Evolutionary conservation across 2,329 filamentous ascomycete species (phyloP).

Genomic region (Clonostachys solani): DNA sequence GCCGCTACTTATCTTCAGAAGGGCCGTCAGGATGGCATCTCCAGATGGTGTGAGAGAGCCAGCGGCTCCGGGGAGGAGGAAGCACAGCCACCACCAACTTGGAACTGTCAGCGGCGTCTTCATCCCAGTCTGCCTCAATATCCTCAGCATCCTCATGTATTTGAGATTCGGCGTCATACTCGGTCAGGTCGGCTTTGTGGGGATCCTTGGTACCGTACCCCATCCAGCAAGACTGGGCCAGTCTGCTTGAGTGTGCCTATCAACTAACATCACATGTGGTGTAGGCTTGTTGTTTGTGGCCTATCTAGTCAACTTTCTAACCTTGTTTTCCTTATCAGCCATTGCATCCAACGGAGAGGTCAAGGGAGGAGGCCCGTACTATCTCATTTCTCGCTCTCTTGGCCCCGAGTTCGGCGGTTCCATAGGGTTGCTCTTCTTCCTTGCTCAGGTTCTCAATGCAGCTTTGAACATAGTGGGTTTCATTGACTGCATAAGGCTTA

Average conservation of each 20-base stretch:
- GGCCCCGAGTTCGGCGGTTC: conserved; percentile 87
- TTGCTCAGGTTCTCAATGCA: conserved; percentile 86
- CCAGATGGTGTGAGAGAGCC: too few relatives aligned
- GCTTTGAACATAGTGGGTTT: conserved; percentile 85
- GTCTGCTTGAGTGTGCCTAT: neutral
- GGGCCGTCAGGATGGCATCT: too few relatives aligned
- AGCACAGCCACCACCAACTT: conserved; percentile 39
- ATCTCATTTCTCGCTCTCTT: conserved; percentile 79
- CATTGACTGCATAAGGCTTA: conserved; percentile 76
- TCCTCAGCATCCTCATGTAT: conserved; percentile 90
- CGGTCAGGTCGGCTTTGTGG: conserved; percentile 73
- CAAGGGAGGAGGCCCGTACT: conserved; percentile 83
- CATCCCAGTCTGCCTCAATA: conserved; percentile 84
- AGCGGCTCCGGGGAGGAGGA: neutral
- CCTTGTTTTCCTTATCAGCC: conserved; percentile 79
- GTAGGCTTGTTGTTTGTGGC: conserved; percentile 67
- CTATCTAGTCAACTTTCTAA: conserved; percentile 81
- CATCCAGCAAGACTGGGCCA: neutral
- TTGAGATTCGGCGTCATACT: conserved; percentile 82
- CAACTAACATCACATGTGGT: neutral
- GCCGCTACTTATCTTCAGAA: too few relatives aligned
- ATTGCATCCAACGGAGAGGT: conserved; percentile 90
- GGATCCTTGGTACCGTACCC: conserved; percentile 62
- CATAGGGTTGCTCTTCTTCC: conserved; percentile 82
- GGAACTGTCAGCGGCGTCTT: conserved; percentile 77